Percentiles rank a stretch among this genome's conserved stretches.
Conservation (phyloP, 805 yeast species). For the Suhomyces prunicola region DNA sequence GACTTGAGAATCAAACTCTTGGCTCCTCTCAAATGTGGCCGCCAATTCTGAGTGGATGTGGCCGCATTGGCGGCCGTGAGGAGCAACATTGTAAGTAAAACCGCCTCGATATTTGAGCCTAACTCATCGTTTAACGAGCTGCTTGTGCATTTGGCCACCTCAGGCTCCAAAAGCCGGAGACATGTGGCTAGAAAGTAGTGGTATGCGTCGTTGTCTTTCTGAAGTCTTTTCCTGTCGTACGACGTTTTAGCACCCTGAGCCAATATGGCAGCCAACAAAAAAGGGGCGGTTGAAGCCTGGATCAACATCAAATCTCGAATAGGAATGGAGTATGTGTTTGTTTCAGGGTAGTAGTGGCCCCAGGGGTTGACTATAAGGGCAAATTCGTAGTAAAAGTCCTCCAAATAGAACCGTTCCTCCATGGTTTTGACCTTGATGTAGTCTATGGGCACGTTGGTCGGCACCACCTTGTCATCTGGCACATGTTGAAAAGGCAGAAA, state of each 20-base stretch:
- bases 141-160: slow-evolving; percentile 15
- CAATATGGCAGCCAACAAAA: slow-evolving; percentile 59
- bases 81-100: slow-evolving; percentile 59
- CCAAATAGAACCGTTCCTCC: slow-evolving; percentile 29
- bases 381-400: slow-evolving; percentile 35
- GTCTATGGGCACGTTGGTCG: slow-evolving; percentile 27
- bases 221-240: slow-evolving; percentile 37
- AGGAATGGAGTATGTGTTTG: slow-evolving; percentile 39
- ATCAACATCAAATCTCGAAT: slow-evolving; percentile 58
- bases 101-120: slow-evolving; percentile 54
- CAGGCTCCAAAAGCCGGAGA: slow-evolving; percentile 51
- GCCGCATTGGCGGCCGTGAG: slow-evolving; percentile 60
- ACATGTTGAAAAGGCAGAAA: background rate
- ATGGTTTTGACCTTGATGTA: slow-evolving; percentile 20
- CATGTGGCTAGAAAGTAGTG: slow-evolving; percentile 63
- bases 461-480: slow-evolving; percentile 2
- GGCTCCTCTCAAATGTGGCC: slow-evolving; percentile 62
- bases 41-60: slow-evolving; percentile 52
- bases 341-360: slow-evolving; percentile 26
- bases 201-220: slow-evolving; percentile 60
- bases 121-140: slow-evolving; percentile 18
- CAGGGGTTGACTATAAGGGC: slow-evolving; percentile 35
- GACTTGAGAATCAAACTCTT: slow-evolving; percentile 35
- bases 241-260: slow-evolving; percentile 67
- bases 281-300: slow-evolving; percentile 57